phyloP scores from a whole-genome alignment of 1,139 yeast species.

The Protomyces macrosporus region DNA sequence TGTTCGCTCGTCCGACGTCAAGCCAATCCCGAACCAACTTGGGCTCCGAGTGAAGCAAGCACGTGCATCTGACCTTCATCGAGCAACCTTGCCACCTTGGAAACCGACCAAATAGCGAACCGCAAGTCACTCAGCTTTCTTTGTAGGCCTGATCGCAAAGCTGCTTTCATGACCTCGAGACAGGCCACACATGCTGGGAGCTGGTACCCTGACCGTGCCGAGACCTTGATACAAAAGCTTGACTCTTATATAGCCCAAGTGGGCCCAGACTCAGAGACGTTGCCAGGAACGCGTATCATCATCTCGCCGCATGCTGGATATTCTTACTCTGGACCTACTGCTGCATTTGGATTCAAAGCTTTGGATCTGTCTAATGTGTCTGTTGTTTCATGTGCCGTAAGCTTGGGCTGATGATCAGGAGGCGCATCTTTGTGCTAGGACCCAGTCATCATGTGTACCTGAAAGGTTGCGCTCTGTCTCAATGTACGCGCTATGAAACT shows the following conservation, averaged over 20 bases:
- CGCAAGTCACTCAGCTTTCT: neutral
- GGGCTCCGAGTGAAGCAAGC: too few species aligned
- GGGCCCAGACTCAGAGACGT: constrained; percentile 31
- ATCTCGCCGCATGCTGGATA: constrained; percentile 74
- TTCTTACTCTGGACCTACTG: constrained; percentile 67
- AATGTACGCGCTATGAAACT: constrained; percentile 58
- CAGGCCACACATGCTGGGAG: constrained; percentile 82
- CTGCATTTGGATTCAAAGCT: constrained; percentile 70
- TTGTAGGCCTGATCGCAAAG: too few species aligned
- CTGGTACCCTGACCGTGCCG: constrained; percentile 63
- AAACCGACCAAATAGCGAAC: neutral
- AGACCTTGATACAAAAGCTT: constrained; percentile 48
- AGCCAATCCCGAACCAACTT: neutral
- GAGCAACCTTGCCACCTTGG: too few species aligned
- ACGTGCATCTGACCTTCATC: too few species aligned
- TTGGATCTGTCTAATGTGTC: constrained; percentile 55
- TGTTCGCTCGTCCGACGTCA: neutral
- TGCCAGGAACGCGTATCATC: constrained; percentile 34
- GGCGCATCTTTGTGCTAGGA: constrained; percentile 73
- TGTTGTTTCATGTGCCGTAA: constrained; percentile 14
- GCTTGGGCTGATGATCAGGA: constrained; percentile 35
- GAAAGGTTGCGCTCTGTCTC: constrained; percentile 53
- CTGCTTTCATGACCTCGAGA: constrained; percentile 40
- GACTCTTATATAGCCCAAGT: constrained; percentile 42
- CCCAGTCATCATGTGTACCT: constrained; percentile 94